Percentiles rank a stretch among this genome's conserved stretches.
Conservation (phyloP, 371 early-diverging fungal genomes). For the Rhizopus sp. region DNA sequence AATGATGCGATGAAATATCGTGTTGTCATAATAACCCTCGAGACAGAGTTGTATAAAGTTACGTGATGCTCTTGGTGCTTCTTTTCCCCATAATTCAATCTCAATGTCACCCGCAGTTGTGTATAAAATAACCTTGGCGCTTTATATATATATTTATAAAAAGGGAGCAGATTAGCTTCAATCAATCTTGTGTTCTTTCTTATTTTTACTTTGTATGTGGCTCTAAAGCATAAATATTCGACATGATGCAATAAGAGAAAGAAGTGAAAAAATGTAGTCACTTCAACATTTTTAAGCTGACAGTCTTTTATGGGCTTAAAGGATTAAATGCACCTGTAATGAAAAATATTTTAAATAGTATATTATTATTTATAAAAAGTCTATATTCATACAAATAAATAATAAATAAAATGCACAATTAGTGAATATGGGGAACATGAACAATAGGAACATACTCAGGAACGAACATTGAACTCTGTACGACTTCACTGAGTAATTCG, state of each 20-base stretch:
- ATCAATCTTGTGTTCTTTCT: background rate
- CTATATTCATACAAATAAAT: too few relatives aligned
- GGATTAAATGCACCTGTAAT: too few relatives aligned
- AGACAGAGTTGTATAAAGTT: constrained; percentile 92
- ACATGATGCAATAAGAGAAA: constrained; percentile 42
- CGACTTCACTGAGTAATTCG: constrained; percentile 48
- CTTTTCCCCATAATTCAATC: constrained; percentile 93
- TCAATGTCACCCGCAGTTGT: constrained; percentile 90
- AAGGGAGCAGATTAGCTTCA: background rate
- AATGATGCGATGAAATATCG: constrained; percentile 89
- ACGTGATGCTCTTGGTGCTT: constrained; percentile 87
- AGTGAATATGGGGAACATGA: constrained; percentile 23
- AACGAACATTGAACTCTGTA: constrained; percentile 53
- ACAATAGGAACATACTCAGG: constrained; percentile 66
- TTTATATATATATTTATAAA: constrained; percentile 17
- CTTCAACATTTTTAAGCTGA: too few relatives aligned
- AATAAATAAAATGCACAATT: constrained; percentile 1
- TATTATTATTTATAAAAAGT: too few relatives aligned
- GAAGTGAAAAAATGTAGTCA: constrained; percentile 1
- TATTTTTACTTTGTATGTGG: constrained; percentile 66
- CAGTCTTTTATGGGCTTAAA: too few relatives aligned
- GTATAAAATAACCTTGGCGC: constrained; percentile 89
- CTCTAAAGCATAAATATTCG: constrained; percentile 73
- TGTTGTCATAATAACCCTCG: constrained; percentile 82
- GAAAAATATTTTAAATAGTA: too few relatives aligned